These are phyloP conservation scores for Westerdykella sp. DNA, from an alignment of 2,329 filamentous ascomycete genomes.

Conservation along the genomic window DNA sequence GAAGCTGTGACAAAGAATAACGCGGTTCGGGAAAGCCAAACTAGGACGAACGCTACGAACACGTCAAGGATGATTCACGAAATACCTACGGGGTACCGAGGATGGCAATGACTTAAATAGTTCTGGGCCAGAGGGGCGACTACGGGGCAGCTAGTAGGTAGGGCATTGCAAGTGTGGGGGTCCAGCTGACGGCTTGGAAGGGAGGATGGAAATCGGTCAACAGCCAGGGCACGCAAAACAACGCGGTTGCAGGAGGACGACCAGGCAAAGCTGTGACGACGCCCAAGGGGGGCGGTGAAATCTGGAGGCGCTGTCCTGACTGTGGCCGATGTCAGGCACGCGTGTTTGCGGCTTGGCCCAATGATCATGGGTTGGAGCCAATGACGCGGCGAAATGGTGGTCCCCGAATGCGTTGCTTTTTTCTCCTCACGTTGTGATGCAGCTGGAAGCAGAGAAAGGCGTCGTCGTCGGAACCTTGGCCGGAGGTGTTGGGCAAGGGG, in stretches of 20 bases:
- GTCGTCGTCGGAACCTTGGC: constrained; percentile 28
- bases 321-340: constrained; percentile 32
- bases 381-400: constrained; percentile 20
- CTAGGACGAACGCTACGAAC: constrained; percentile 25
- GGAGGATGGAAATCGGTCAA: constrained; percentile 24
- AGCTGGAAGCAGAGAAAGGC: constrained; percentile 20
- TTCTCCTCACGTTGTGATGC: constrained; percentile 13
- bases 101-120: constrained; percentile 36
- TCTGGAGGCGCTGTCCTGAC: constrained; percentile 21
- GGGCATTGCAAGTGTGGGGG: constrained; percentile 31
- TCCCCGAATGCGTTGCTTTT: constrained; percentile 30
- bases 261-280: constrained; percentile 23
- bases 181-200: constrained; percentile 34
- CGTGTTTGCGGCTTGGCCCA: constrained; percentile 22
- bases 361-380: constrained; percentile 15
- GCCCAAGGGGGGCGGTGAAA: constrained; percentile 27
- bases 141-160: constrained; percentile 18
- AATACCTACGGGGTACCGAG: constrained; percentile 17
- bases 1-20: constrained; percentile 31
- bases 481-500: constrained; percentile 24
- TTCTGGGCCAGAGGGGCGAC: constrained; percentile 2
- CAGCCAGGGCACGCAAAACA: constrained; percentile 23
- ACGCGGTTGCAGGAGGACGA: constrained; percentile 18
- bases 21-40: constrained; percentile 10
- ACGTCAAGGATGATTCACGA: constrained; percentile 27